phyloP scores from a whole-genome alignment of 306 rosid genomes.

The Echinosophora koreensis region DNA sequence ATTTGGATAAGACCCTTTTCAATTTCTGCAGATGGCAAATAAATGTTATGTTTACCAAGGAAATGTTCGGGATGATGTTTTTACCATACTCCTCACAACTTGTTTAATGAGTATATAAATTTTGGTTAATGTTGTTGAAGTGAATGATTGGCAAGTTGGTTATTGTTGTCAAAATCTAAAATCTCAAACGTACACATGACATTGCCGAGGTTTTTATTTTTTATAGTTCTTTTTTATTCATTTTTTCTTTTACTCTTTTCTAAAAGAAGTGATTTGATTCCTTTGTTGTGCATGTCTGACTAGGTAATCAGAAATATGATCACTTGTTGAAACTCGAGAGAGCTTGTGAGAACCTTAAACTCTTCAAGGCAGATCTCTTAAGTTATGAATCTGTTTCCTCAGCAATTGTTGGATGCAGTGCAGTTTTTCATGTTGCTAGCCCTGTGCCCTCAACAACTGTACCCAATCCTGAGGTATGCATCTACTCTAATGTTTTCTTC shows the following conservation, averaged over 20 bases:
- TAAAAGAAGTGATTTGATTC: background rate
- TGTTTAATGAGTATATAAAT: too few relatives aligned
- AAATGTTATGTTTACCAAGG: too few relatives aligned
- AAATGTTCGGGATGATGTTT: background rate
- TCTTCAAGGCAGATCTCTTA: slow-evolving; percentile 56
- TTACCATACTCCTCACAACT: too few relatives aligned
- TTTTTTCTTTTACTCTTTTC: background rate
- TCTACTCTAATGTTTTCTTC: background rate
- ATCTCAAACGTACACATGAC: too few relatives aligned
- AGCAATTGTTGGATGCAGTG: slow-evolving; percentile 55
- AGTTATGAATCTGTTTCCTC: slow-evolving; percentile 49
- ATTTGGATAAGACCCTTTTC: background rate
- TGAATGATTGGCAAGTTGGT: too few relatives aligned
- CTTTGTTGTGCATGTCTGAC: background rate
- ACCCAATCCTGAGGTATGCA: slow-evolving; percentile 53
- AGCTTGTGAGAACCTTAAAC: slow-evolving; percentile 55
- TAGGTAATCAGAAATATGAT: slow-evolving; percentile 53
- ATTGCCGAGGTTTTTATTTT: too few relatives aligned
- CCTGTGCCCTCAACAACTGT: slow-evolving; percentile 55
- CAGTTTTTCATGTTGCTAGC: slow-evolving; percentile 64
- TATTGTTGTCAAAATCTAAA: too few relatives aligned
- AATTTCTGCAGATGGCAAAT: background rate
- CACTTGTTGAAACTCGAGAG: slow-evolving; percentile 49
- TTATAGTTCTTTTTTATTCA: background rate
- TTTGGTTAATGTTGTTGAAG: too few relatives aligned